Evolutionary conservation across 176 grass and related monocot genomes (phyloP), one percentile per base, ranked within the genome.

Genomic region (Oryza longistaminata): DNA sequence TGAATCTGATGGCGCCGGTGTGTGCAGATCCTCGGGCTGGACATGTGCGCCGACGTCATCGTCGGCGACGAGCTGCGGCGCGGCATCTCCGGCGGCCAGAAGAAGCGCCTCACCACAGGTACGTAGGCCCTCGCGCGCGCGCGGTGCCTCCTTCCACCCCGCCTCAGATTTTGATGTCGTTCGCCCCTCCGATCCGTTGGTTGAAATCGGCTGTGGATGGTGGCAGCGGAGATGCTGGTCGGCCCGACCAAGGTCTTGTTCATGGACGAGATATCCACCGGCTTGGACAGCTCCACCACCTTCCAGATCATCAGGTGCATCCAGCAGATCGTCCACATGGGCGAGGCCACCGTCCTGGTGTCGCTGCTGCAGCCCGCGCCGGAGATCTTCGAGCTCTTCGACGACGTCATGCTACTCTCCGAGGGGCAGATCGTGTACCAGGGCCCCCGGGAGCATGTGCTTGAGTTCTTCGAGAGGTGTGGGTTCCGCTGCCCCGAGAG

Each of bases 191-290:
- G 46, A 49, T 4, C 48, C 37, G 5, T 46, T 52, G 64, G n/a
- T 62, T 40, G 16, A 77, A 65, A 19, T 19, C 35, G 11, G 12
- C 45, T 31, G 8, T 8, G 39, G 46, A 39, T 61, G 64, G 37
- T 83, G 75, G 49, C 96, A 95, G 93, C 83, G 40, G 96, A 98
- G 85, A 98, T 98, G 96, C 89, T 98, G 75, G 96, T 98, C 52
- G 96, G 96, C n/a, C 96, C 96, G 85, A 98, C 96, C 67, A 98
- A 93, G 80, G 93, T 98, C 65, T 74, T 95, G 68, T 98, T 95
- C 91, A 98, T 98, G 96, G 96, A 98, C 58, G 96, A 98, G 87
- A 98, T 98, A 88, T 98, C 96, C 70, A 98, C 96, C 11, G 93
- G 96, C 25, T 81, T 98, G 43, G 96, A 98, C 93, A 95, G 91